These are phyloP conservation scores for apple (Malus domestica) DNA, from an alignment of 306 rosid genomes.

Conservation along the genomic window DNA sequence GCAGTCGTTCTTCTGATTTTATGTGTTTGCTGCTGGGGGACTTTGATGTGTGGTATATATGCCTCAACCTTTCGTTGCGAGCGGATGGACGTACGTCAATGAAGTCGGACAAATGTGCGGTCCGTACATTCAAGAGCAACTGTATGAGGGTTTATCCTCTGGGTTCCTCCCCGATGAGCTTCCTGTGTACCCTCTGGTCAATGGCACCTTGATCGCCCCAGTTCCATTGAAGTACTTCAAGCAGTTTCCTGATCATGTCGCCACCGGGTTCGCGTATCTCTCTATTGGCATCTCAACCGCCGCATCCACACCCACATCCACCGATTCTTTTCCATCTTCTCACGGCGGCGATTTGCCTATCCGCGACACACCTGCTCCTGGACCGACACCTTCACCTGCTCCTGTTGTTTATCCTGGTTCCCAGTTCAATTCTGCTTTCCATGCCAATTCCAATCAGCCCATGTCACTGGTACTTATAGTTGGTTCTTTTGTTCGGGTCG, in stretches of 20 bases:
- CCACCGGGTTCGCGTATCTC: conserved; percentile 72
- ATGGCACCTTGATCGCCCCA: conserved; percentile 55
- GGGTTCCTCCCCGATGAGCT: conserved; percentile 93
- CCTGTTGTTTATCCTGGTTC: conserved; percentile 23
- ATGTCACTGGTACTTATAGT: conserved; percentile 18
- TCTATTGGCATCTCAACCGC: conserved; percentile 28
- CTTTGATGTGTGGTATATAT: conserved; percentile 3
- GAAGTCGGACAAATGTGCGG: conserved; percentile 92
- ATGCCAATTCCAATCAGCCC: conserved; percentile 19
- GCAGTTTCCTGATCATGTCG: conserved; percentile 85
- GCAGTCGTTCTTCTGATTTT: not conserved
- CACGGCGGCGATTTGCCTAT: conserved; percentile 22
- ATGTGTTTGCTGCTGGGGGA: conserved; percentile 8
- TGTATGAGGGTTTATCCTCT: conserved; percentile 70
- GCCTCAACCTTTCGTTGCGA: conserved; percentile 45
- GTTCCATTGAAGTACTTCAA: conserved; percentile 89
- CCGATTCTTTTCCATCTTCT: conserved; percentile 27
- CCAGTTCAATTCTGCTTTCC: conserved; percentile 26
- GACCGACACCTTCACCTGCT: not conserved
- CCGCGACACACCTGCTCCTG: conserved; percentile 25
- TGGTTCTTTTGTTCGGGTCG: not conserved
- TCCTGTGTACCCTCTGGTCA: conserved; percentile 74
- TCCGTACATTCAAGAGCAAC: conserved; percentile 82
- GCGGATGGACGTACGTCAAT: conserved; percentile 96
- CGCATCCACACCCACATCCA: conserved; percentile 25